These are phyloP conservation scores for Aaosphaeria arxii DNA, from an alignment of 2,329 filamentous ascomycete genomes.

Conservation along the genomic window DNA sequence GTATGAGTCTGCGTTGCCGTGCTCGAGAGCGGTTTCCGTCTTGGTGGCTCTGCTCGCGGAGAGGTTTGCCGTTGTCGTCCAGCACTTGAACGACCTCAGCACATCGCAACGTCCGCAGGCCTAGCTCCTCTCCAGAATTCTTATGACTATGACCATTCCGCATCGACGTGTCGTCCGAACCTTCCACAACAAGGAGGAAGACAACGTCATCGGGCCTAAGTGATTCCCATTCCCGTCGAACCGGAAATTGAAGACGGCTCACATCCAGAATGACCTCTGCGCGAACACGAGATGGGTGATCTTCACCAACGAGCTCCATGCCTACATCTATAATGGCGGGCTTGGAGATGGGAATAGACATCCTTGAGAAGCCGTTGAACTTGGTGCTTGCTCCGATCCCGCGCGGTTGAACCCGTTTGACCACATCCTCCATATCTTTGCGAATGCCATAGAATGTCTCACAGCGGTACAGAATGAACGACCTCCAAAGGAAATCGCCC, in stretches of 20 bases:
- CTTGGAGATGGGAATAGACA: constrained; percentile 84
- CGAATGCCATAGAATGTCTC: constrained; percentile 93
- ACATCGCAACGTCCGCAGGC: constrained; percentile 69
- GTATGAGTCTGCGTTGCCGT: constrained; percentile 66
- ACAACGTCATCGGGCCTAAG: constrained; percentile 84
- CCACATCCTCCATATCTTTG: constrained; percentile 79
- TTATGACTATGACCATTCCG: constrained; percentile 53
- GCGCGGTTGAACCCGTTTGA: constrained; percentile 74
- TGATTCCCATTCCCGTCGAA: constrained; percentile 86
- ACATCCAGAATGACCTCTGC: constrained; percentile 86
- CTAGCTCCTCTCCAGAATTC: constrained; percentile 59
- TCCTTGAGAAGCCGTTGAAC: constrained; percentile 84
- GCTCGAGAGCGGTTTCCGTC: constrained; percentile 62
- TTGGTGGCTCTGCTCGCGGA: constrained; percentile 63
- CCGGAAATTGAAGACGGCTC: constrained; percentile 69
- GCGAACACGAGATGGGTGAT: constrained; percentile 77
- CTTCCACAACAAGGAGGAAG: constrained; percentile 76
- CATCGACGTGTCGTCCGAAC: constrained; percentile 50
- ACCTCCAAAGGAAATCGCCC: constrained; percentile 95
- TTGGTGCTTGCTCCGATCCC: constrained; percentile 62
- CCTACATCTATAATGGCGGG: constrained; percentile 84
- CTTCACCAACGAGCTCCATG: constrained; percentile 77
- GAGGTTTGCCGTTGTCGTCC: constrained; percentile 75
- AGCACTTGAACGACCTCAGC: constrained; percentile 84
- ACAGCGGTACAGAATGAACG: constrained; percentile 81